Base-by-base conservation (phyloP, 208 protist species). In the Lotmaria passim region DNA sequence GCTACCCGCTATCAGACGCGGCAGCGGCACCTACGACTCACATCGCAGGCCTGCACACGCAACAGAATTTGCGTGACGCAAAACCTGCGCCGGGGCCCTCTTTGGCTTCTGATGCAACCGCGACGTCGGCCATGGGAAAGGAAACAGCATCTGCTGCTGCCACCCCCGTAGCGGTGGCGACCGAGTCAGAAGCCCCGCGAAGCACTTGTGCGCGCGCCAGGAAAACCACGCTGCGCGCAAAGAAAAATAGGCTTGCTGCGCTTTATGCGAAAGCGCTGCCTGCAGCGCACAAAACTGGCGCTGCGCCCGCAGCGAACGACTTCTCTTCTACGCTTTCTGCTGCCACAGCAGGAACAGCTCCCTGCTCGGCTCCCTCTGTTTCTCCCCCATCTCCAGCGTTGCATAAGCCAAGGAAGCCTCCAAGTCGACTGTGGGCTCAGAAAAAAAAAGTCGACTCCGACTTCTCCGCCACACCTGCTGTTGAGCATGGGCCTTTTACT, bases 1-100 rank as follows among this genome's bases (percentile, higher is more conserved):
- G 65, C 21, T 86, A 86, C 46, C 76, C 69, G 17, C 52, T 23
- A 7, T 3, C n/a, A 28, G n/a, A 23, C 15, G 19, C 23, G 19
- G 41, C 43, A 1, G 36, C 21, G n/a, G 15, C 48, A 15, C 30
- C 31, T 2, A 2, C 23, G 24, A 26, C 44, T 6, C 46, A 36
- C n/a, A n/a, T n/a, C n/a, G n/a, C 26, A 36, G 43, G 17, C 10
- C 4, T 3, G 33, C 14, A 26, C 23, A 26, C 24, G 15, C 7
- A 15, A 15, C 33, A 39, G 33, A 8, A 43, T 36, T n/a, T n/a
- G n/a, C n/a, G n/a, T n/a, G n/a, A n/a, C n/a, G 33, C 28, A 58
- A 21, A 23, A 51, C 46, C 6, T 51, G 1, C 50, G 36, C 12
- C 28, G 50, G 23, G n/a, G n/a, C n/a, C 50, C 3, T 19, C 50